Conservation (phyloP, 768 basidiomycete species). For the Boletus edulis region DNA sequence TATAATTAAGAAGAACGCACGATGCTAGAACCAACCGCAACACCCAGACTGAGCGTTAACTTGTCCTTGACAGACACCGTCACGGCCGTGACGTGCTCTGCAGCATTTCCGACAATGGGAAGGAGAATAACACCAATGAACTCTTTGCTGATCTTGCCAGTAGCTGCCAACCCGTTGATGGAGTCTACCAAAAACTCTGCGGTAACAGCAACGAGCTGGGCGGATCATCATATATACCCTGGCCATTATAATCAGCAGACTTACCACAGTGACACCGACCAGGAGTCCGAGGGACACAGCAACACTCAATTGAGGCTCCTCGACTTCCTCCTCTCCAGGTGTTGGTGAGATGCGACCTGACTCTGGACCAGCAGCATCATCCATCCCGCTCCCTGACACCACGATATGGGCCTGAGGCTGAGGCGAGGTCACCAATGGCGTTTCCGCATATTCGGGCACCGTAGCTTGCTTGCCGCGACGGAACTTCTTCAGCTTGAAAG, state of each 20-base stretch:
- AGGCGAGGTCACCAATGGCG: constrained; percentile 12
- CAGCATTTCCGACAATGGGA: constrained; percentile 90
- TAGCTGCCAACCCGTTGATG: constrained; percentile 67
- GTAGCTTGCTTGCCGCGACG: constrained; percentile 9
- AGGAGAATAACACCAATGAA: constrained; percentile 88
- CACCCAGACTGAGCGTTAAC: constrained; percentile 80
- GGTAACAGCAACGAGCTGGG: constrained; percentile 52
- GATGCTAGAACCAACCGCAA: constrained; percentile 86
- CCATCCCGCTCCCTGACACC: not conserved
- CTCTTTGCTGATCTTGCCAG: constrained; percentile 61
- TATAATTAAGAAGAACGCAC: constrained; percentile 39
- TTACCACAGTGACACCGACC: constrained; percentile 58
- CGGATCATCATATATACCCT: not conserved
- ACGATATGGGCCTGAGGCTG: not conserved
- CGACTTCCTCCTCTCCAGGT: constrained; percentile 31
- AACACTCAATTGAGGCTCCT: constrained; percentile 54
- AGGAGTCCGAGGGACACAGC: constrained; percentile 53
- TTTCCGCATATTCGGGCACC: constrained; percentile 1
- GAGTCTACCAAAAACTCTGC: constrained; percentile 76
- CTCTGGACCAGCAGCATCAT: constrained; percentile 10
- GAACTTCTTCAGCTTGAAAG: constrained; percentile 28
- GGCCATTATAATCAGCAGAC: constrained; percentile 16
- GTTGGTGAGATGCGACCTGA: not conserved
- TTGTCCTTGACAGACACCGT: constrained; percentile 90
- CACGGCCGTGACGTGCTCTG: constrained; percentile 90